phyloP scores from a whole-genome alignment of 164 flowering plant species.

The Aristolochia fimbriata region DNA sequence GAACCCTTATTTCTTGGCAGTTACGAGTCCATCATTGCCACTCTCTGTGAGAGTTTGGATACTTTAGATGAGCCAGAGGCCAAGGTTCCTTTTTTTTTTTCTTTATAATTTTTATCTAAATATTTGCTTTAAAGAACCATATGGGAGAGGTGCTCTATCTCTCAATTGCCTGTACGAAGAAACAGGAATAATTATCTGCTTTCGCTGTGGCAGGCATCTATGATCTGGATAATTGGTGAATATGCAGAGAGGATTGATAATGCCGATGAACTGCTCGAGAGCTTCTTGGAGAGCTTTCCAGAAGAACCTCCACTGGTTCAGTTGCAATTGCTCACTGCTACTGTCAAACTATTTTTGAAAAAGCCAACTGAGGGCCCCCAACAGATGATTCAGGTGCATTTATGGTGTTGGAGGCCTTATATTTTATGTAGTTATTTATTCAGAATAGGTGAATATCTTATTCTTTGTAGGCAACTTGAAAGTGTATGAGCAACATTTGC shows the following conservation, averaged over 20 bases:
- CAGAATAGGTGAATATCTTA: neutral
- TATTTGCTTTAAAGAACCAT: neutral
- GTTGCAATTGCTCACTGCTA: slow-evolving; percentile 91
- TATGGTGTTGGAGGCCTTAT: neutral
- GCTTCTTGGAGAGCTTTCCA: slow-evolving; percentile 93
- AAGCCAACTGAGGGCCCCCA: slow-evolving; percentile 99
- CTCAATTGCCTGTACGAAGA: neutral
- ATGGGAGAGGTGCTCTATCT: neutral
- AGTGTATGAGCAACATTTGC: too few species aligned
- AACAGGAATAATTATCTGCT: neutral
- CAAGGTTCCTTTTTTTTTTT: slow-evolving; percentile 47
- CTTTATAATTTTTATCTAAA: neutral
- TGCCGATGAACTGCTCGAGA: slow-evolving; percentile 98
- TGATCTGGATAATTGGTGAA: slow-evolving; percentile 99
- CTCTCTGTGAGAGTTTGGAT: slow-evolving; percentile 97
- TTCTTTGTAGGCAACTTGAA: too few species aligned
- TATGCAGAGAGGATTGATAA: slow-evolving; percentile 99
- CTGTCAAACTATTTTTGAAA: slow-evolving; percentile 89
- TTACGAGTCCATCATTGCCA: slow-evolving; percentile 98
- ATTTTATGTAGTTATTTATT: neutral
- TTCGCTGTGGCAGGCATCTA: slow-evolving; percentile 63
- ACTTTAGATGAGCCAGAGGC: slow-evolving; percentile 99
- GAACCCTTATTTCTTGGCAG: slow-evolving; percentile 27
- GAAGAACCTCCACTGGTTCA: slow-evolving; percentile 98
- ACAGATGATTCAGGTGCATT: slow-evolving; percentile 94